phyloP scores from a whole-genome alignment of 768 basidiomycete species.

The Lepiota brunneoincarnata region DNA sequence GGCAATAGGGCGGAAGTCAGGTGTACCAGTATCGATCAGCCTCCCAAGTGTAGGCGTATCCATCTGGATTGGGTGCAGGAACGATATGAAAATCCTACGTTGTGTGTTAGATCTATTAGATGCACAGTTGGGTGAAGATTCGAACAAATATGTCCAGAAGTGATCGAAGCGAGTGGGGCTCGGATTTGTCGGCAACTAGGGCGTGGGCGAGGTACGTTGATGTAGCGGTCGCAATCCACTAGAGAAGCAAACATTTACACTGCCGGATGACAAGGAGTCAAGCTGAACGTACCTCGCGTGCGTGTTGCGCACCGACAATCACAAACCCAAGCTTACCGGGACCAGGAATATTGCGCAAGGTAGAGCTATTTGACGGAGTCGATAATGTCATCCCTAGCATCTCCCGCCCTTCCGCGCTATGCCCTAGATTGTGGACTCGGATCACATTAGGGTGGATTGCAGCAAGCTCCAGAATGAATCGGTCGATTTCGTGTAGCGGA shows the following conservation, averaged over 20 bases:
- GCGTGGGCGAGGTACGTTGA: constrained; percentile 73
- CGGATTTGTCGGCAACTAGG: constrained; percentile 49
- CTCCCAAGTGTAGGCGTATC: constrained; percentile 75
- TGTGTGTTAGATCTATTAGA: neutral
- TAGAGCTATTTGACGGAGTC: constrained; percentile 15
- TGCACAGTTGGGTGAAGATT: constrained; percentile 10
- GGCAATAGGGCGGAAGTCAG: neutral
- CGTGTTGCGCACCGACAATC: constrained; percentile 72
- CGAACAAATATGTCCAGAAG: constrained; percentile 56
- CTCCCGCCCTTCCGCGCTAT: constrained; percentile 56
- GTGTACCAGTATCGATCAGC: constrained; percentile 59
- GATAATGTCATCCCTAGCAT: constrained; percentile 55
- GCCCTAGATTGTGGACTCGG: constrained; percentile 47
- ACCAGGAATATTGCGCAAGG: neutral
- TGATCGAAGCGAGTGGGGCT: constrained; percentile 40
- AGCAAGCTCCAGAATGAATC: constrained; percentile 49
- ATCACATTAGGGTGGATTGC: constrained; percentile 45
- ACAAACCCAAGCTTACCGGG: constrained; percentile 54
- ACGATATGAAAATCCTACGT: constrained; percentile 63
- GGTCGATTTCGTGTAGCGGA: constrained; percentile 48
- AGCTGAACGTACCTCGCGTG: constrained; percentile 55
- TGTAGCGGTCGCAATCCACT: constrained; percentile 83
- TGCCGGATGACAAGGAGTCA: neutral
- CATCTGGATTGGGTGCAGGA: constrained; percentile 68
- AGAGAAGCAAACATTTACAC: neutral